Conservation (phyloP, 345 rosid species). For the Jatropha curcas region DNA sequence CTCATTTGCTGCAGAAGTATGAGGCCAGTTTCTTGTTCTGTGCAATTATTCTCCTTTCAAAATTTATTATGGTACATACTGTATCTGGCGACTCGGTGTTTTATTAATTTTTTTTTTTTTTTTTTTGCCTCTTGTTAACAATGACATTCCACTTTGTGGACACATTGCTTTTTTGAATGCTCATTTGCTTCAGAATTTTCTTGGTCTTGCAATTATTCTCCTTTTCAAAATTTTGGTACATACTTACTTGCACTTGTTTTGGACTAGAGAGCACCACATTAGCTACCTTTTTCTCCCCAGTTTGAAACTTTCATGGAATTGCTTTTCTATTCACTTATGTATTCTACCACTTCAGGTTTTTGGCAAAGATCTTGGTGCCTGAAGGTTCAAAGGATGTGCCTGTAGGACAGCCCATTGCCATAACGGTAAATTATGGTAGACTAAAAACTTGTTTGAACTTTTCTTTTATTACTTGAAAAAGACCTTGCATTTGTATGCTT, state of each 20-base stretch:
- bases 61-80: no score
- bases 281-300: no score
- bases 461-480: not conserved
- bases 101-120: no score
- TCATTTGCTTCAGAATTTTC: not conserved
- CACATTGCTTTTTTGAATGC: not conserved
- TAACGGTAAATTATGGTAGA: conserved; percentile 54
- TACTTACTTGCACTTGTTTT: not conserved
- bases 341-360: conserved; percentile 50
- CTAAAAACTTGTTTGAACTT: conserved; percentile 3
- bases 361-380: conserved; percentile 81
- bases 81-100: no score
- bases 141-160: not conserved
- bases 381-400: conserved; percentile 93
- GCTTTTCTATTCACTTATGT: not conserved
- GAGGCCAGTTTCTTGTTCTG: no score
- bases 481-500: not conserved
- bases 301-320: not conserved
- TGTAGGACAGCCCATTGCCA: conserved; percentile 85
- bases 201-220: not conserved
- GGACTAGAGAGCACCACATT: not conserved
- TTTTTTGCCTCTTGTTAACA: not conserved
- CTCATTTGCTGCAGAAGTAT: no score
- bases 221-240: not conserved
- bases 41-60: no score